phyloP scores from a whole-genome alignment of 2,329 filamentous ascomycete genomes.

The Myriosclerotinia duriaeana region DNA sequence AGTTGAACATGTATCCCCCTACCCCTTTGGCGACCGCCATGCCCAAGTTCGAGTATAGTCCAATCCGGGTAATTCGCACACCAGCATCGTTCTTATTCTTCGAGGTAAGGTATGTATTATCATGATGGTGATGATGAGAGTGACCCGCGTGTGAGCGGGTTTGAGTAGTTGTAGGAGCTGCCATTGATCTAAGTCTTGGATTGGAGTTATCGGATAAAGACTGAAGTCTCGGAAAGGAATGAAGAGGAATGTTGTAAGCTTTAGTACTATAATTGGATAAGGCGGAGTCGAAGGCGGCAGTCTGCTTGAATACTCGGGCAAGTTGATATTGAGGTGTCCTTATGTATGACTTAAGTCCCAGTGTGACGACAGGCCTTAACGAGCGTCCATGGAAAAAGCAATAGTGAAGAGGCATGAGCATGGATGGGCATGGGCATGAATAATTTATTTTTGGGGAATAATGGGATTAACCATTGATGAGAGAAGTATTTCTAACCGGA shows the following conservation, averaged over 20 bases:
- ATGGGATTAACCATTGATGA: background rate
- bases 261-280: conserved; percentile 30
- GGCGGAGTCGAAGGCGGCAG: conserved; percentile 33
- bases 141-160: conserved; percentile 50
- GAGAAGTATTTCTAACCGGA: conserved; percentile 6
- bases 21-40: conserved; percentile 94
- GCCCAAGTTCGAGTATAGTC: conserved; percentile 81
- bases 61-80: conserved; percentile 88
- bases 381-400: conserved; percentile 33
- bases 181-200: conserved; percentile 36
- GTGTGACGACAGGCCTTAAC: conserved; percentile 36
- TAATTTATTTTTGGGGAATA: conserved; percentile 5
- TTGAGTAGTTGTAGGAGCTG: conserved; percentile 38
- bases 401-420: conserved; percentile 34
- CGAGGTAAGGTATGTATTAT: conserved; percentile 79
- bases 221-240: conserved; percentile 34
- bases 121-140: conserved; percentile 72
- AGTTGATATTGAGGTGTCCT: conserved; percentile 41
- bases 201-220: conserved; percentile 32
- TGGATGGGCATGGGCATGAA: conserved; percentile 36
- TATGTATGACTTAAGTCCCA: conserved; percentile 34
- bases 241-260: conserved; percentile 25
- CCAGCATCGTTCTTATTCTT: conserved; percentile 87
- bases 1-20: conserved; percentile 92
- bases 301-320: conserved; percentile 37